phyloP scores from a whole-genome alignment of 169 alveolate genomes.

The Babesia bovis region DNA sequence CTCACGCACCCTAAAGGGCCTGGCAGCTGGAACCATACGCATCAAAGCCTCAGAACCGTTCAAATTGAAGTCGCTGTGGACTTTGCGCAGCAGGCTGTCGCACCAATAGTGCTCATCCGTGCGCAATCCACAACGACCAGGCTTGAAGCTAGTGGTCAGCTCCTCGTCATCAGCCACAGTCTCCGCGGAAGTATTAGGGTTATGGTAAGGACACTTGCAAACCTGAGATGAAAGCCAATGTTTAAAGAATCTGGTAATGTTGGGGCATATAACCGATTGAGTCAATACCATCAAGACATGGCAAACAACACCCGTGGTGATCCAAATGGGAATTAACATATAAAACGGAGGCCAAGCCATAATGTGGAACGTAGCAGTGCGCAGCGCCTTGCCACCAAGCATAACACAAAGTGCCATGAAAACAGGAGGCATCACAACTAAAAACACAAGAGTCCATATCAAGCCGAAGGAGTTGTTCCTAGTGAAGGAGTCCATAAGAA shows the following conservation, averaged over 20 bases:
- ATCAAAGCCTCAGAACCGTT: conserved; percentile 3
- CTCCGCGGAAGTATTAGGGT: conserved; percentile 19
- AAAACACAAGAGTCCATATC: conserved; percentile 39
- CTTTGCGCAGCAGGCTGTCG: not conserved
- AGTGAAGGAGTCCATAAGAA: conserved; percentile 64
- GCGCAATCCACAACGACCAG: not conserved
- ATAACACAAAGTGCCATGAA: conserved; percentile 52
- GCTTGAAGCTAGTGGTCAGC: not conserved
- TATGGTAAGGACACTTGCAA: conserved; percentile 55
- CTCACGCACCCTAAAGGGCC: conserved; percentile 53
- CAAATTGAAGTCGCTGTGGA: conserved; percentile 17
- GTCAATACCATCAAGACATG: conserved; percentile 54
- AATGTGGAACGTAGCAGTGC: conserved; percentile 67
- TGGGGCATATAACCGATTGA: conserved; percentile 64
- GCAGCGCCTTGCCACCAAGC: conserved; percentile 60
- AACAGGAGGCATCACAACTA: conserved; percentile 64
- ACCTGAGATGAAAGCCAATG: conserved; percentile 65
- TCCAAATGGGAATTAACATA: conserved; percentile 68
- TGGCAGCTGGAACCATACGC: conserved; percentile 35
- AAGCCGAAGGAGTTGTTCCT: conserved; percentile 63
- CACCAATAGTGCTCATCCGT: not conserved
- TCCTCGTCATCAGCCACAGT: not conserved
- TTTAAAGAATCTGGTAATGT: conserved; percentile 61
- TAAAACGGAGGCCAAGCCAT: conserved; percentile 67
- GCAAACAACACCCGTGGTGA: conserved; percentile 61